These are phyloP conservation scores for Blastobotrys proliferans DNA, from an alignment of 1,139 yeast species.

Conservation along the genomic window DNA sequence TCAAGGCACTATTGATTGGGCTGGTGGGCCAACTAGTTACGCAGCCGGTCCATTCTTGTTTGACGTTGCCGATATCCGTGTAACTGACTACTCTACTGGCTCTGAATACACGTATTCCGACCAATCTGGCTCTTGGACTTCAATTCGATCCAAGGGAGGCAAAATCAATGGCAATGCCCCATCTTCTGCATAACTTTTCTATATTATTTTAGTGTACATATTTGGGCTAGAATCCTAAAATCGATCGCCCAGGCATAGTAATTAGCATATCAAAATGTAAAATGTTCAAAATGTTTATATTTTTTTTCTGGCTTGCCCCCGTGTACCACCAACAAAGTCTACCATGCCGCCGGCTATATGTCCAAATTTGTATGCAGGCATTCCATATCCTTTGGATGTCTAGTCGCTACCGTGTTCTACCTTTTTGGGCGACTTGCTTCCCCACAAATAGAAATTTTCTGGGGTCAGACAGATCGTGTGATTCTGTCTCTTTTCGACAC, in stretches of 20 bases:
- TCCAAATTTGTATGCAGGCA: not conserved
- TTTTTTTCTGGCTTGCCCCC: too few relatives aligned
- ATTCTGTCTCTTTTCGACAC: not conserved
- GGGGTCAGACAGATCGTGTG: not conserved
- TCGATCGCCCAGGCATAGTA: not conserved
- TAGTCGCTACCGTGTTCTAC: too few relatives aligned
- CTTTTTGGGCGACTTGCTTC: not conserved
- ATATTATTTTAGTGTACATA: not conserved
- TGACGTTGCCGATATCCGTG: slow-evolving; percentile 26
- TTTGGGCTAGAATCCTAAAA: not conserved
- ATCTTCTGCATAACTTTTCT: not conserved
- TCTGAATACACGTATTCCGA: slow-evolving; percentile 2
- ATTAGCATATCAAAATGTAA: not conserved
- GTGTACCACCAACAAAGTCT: too few relatives aligned
- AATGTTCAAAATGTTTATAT: too few relatives aligned
- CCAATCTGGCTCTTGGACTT: slow-evolving; percentile 12
- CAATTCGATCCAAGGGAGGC: slow-evolving; percentile 11
- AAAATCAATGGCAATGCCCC: slow-evolving; percentile 7
- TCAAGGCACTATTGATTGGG: slow-evolving; percentile 76
- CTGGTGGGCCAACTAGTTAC: slow-evolving; percentile 79
- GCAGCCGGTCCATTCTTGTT: slow-evolving; percentile 63
- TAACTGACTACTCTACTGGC: slow-evolving; percentile 11
- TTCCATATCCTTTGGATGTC: not conserved
- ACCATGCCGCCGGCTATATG: too few relatives aligned
- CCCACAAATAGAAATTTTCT: not conserved